phyloP scores from a whole-genome alignment of 345 rosid species.

The Cardamine occulta region DNA sequence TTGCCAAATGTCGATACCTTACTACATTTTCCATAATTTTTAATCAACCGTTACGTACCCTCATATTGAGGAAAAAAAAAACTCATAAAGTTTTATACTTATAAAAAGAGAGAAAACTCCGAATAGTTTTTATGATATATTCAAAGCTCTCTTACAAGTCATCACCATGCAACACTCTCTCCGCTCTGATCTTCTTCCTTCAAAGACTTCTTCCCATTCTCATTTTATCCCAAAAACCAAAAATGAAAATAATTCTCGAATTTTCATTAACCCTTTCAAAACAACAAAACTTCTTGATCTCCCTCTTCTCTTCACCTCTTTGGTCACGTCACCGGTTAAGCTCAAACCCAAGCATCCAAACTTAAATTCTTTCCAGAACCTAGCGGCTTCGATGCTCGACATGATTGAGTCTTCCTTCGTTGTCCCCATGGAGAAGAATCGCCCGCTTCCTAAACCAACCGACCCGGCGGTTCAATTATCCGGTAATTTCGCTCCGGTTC shows the following conservation, averaged over 20 bases:
- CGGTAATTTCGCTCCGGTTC: conserved; percentile 75
- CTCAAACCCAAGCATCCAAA: conserved; percentile 35
- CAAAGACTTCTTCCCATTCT: conserved; percentile 13
- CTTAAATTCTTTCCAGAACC: conserved; percentile 61
- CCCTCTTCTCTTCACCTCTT: conserved; percentile 21
- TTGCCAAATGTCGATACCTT: conserved; percentile 20
- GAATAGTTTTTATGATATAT: background rate
- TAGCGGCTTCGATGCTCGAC: conserved; percentile 63
- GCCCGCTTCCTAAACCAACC: conserved; percentile 35
- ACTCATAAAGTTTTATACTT: background rate
- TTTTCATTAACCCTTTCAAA: conserved; percentile 35
- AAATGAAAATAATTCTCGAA: background rate
- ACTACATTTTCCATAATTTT: background rate
- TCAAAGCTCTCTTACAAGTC: conserved; percentile 1
- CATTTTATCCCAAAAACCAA: conserved; percentile 25
- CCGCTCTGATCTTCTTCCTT: conserved; percentile 22
- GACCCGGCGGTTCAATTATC: conserved; percentile 52
- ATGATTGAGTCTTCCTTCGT: conserved; percentile 56
- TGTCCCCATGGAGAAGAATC: conserved; percentile 44
- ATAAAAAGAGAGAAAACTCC: conserved; percentile 27
- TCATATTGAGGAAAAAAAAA: background rate
- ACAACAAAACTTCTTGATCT: conserved; percentile 29
- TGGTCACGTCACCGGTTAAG: conserved; percentile 30
- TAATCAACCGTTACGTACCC: background rate
- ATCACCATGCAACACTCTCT: conserved; percentile 43